phyloP scores from a whole-genome alignment of 495 filamentous ascomycete genomes.

The Trichoderma reesei region DNA sequence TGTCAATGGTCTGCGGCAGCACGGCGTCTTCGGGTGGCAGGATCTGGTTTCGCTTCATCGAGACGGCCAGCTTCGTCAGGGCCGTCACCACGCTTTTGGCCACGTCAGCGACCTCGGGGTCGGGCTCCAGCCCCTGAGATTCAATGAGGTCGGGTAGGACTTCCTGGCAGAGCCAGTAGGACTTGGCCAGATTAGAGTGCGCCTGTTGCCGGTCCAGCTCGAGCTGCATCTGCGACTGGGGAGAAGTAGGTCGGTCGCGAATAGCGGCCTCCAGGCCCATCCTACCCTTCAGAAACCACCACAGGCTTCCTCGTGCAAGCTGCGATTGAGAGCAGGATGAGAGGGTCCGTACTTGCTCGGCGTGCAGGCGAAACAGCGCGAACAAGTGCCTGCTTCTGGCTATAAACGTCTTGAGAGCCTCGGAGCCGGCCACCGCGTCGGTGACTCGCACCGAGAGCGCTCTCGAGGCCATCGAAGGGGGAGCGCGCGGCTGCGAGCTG shows the following conservation, averaged over 20 bases:
- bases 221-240: slow-evolving; percentile 29
- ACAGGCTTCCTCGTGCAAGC: slow-evolving; percentile 60
- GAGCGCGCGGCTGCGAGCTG: slow-evolving; percentile 15
- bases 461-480: slow-evolving; percentile 17
- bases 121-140: slow-evolving; percentile 23
- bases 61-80: slow-evolving; percentile 62
- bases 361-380: slow-evolving; percentile 58
- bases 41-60: slow-evolving; percentile 72
- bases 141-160: slow-evolving; percentile 47
- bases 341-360: slow-evolving; percentile 58
- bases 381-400: slow-evolving; percentile 54
- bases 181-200: slow-evolving; percentile 70
- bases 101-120: slow-evolving; percentile 35
- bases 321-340: slow-evolving; percentile 48
- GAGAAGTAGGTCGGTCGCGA: slow-evolving; percentile 45
- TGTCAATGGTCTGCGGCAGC: slow-evolving; percentile 57
- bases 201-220: slow-evolving; percentile 51
- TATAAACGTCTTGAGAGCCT: slow-evolving; percentile 59
- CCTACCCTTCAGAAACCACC: slow-evolving; percentile 84
- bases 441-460: slow-evolving; percentile 23
- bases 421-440: slow-evolving; percentile 42
- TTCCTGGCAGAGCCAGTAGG: slow-evolving; percentile 67
- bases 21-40: slow-evolving; percentile 55
- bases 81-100: slow-evolving; percentile 49
- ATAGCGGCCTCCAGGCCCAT: slow-evolving; percentile 60